Evolutionary conservation across 495 filamentous ascomycete genomes (phyloP), one percentile per base, ranked within the genome.

Genomic region (Hypoxylon crocopeplum): DNA sequence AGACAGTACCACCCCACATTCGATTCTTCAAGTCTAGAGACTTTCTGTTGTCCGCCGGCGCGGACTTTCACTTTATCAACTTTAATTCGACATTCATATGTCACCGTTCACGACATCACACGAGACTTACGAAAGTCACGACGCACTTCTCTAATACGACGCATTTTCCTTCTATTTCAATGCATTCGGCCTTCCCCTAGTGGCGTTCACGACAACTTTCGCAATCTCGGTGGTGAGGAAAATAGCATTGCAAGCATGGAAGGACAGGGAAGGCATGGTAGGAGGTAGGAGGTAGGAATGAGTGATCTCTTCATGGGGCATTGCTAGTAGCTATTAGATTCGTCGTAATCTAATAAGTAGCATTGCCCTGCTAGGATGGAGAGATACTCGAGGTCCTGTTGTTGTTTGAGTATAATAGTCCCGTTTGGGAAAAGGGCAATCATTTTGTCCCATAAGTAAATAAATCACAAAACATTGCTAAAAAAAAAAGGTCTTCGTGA

Each of bases 401-500:
- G n/a, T 37, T 58, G 41, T 63, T 63, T 48, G 56, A 57, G 59
- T 66, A 64, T 63, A 68, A 59, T 56, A 54, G 66, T 65, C 54
- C 10, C 25, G 16, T 20, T 59, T 25, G 42, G 44, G 7, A 10
- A 34, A 12, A 34, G 32, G n/a, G 3, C 32, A n/a, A n/a, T n/a
- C n/a, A n/a, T n/a, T n/a, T n/a, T n/a, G n/a, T n/a, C n/a, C n/a
- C n/a, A n/a, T n/a, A n/a, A n/a, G n/a, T n/a, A n/a, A n/a, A n/a
- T n/a, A n/a, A n/a, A n/a, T n/a, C n/a, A n/a, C n/a, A n/a, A n/a
- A n/a, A n/a, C n/a, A n/a, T n/a, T n/a, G n/a, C n/a, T n/a, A n/a
- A n/a, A n/a, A n/a, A n/a, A n/a, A n/a, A n/a, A n/a, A n/a, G n/a
- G n/a, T n/a, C n/a, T n/a, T n/a, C n/a, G n/a, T n/a, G n/a, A n/a